These are phyloP conservation scores for Penicillium manginii DNA, from an alignment of 495 filamentous ascomycete genomes.

Conservation along the genomic window DNA sequence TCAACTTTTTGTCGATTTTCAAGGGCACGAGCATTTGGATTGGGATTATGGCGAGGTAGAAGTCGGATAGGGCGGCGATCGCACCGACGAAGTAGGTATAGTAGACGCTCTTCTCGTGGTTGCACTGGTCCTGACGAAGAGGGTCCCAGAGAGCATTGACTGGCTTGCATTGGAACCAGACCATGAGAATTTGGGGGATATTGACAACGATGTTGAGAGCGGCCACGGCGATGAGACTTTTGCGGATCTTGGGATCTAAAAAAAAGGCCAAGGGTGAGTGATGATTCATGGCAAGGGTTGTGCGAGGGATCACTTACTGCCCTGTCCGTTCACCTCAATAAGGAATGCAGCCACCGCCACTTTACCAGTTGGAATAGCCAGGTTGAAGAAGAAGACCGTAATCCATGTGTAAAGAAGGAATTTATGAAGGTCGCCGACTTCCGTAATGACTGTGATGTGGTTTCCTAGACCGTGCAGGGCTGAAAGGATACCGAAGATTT, in stretches of 20 bases:
- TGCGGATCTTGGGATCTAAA: constrained; percentile 30
- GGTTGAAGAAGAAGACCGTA: constrained; percentile 28
- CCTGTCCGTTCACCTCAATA: constrained; percentile 27
- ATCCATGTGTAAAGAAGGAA: constrained; percentile 28
- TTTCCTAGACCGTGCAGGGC: constrained; percentile 28
- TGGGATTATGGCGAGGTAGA: constrained; percentile 30
- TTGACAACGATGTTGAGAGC: constrained; percentile 28
- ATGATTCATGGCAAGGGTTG: background rate
- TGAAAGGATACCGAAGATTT: constrained; percentile 23
- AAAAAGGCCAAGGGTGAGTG: background rate
- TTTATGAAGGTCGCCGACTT: constrained; percentile 21
- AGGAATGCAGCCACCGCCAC: constrained; percentile 26
- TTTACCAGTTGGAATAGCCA: constrained; percentile 27
- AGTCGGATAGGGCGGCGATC: constrained; percentile 27
- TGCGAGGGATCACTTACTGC: constrained; percentile 11
- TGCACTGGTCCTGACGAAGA: constrained; percentile 20
- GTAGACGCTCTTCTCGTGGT: constrained; percentile 29
- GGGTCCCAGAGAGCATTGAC: constrained; percentile 29
- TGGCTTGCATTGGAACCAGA: constrained; percentile 31
- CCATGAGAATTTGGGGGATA: constrained; percentile 27
- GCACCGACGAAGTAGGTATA: constrained; percentile 32
- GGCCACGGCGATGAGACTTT: constrained; percentile 28
- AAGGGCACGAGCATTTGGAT: constrained; percentile 29
- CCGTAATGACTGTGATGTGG: constrained; percentile 21
- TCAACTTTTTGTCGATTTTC: constrained; percentile 30